These are phyloP conservation scores for Dioszegia aurantiaca DNA, from an alignment of 768 basidiomycete species.

Conservation along the genomic window DNA sequence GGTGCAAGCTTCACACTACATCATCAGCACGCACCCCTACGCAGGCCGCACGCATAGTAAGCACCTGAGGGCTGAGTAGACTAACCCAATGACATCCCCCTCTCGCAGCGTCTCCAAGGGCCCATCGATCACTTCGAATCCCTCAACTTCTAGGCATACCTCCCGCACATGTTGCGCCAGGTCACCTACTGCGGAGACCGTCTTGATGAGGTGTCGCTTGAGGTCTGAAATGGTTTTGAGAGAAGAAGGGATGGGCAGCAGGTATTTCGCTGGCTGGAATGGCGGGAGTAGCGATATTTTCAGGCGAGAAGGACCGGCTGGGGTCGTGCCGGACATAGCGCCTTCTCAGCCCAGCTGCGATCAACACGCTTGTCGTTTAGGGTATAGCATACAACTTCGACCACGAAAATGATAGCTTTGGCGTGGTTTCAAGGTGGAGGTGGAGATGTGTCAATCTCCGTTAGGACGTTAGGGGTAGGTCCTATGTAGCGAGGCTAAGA, in stretches of 20 bases:
- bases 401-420: no score
- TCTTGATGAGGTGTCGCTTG: conserved; percentile 27
- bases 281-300: conserved; percentile 34
- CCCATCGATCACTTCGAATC: conserved; percentile 57
- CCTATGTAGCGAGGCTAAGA: no score
- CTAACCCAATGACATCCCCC: conserved; percentile 49
- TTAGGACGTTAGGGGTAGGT: no score
- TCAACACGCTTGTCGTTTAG: no score
- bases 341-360: no score
- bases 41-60: no score
- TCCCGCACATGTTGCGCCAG: conserved; percentile 18
- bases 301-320: conserved; percentile 8
- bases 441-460: no score
- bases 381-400: no score
- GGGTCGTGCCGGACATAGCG: no score
- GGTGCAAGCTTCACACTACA: conserved; percentile 2
- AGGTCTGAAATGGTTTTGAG: conserved; percentile 32
- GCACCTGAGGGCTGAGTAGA: no score
- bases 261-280: conserved; percentile 27
- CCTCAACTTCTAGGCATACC: conserved; percentile 37
- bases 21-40: no score
- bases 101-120: conserved; percentile 75
- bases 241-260: conserved; percentile 25
- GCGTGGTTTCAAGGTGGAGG: no score
- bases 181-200: conserved; percentile 20